Conservation (phyloP, 1,139 yeast genomes). For the Suhomyces kunorum region DNA sequence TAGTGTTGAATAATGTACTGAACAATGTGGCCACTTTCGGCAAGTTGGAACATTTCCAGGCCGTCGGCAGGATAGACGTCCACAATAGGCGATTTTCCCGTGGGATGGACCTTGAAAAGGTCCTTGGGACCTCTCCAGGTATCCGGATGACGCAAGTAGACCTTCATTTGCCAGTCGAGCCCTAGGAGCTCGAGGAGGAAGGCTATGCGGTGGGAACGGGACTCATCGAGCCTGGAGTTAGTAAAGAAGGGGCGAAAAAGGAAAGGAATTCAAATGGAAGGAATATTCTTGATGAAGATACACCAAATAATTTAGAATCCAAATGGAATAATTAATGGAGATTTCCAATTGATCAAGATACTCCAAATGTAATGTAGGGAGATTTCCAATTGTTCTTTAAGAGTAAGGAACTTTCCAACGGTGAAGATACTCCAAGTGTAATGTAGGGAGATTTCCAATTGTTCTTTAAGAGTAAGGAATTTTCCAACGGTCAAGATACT, state of each 20-base stretch:
- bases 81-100: slow-evolving; percentile 58
- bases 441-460: too few relatives aligned
- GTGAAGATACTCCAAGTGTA: too few relatives aligned
- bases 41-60: slow-evolving; percentile 32
- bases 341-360: too few relatives aligned
- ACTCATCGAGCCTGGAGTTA: slow-evolving; percentile 45
- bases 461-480: too few relatives aligned
- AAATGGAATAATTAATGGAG: too few relatives aligned
- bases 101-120: slow-evolving; percentile 53
- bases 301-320: too few relatives aligned
- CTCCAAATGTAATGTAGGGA: too few relatives aligned
- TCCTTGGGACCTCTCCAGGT: slow-evolving; percentile 49
- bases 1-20: slow-evolving; percentile 45
- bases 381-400: too few relatives aligned
- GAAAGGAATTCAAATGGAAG: too few relatives aligned
- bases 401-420: too few relatives aligned
- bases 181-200: slow-evolving; percentile 58
- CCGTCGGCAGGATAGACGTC: slow-evolving; percentile 52
- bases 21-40: slow-evolving; percentile 52
- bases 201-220: slow-evolving; percentile 54
- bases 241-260: slow-evolving; percentile 3
- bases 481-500: too few relatives aligned
- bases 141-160: slow-evolving; percentile 48
- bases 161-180: slow-evolving; percentile 51
- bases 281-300: too few relatives aligned